Conservation (phyloP, 1,284 basidiomycete genomes). For the Cutaneotrichosporon spelunceum region DNA sequence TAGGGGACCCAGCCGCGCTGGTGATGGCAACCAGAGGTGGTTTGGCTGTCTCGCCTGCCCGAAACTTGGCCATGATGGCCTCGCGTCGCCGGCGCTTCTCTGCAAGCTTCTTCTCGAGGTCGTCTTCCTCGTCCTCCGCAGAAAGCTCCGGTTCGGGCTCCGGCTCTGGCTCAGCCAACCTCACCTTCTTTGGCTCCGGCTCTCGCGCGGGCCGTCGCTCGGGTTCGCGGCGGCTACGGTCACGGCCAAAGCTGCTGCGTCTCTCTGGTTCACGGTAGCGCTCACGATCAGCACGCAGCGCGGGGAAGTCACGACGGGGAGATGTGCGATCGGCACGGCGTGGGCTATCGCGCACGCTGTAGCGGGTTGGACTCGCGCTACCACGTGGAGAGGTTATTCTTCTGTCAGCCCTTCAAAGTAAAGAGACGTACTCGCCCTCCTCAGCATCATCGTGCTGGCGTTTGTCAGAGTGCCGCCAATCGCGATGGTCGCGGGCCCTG, state of each 20-base stretch:
- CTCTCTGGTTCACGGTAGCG: conserved; percentile 28
- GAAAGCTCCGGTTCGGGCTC: conserved; percentile 55
- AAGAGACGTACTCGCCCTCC: conserved; percentile 16
- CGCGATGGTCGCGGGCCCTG: conserved; percentile 10
- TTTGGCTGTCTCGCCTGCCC: conserved; percentile 18
- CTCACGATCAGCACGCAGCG: conserved; percentile 29
- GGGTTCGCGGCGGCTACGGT: background rate
- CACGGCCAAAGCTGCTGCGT: background rate
- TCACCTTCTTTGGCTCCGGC: conserved; percentile 4
- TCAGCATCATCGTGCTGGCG: conserved; percentile 13
- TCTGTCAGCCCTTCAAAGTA: background rate
- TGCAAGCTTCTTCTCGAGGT: conserved; percentile 69
- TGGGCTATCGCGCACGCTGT: background rate
- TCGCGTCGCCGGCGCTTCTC: conserved; percentile 74
- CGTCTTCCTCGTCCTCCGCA: conserved; percentile 55
- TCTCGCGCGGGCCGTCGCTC: background rate
- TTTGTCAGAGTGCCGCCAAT: conserved; percentile 10
- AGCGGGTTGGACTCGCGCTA: background rate
- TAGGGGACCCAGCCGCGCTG: background rate
- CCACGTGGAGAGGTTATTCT: conserved; percentile 8
- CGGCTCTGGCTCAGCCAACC: conserved; percentile 48
- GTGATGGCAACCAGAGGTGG: conserved; percentile 10
- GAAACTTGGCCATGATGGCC: conserved; percentile 80
- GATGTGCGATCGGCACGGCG: background rate
- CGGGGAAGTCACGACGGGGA: background rate